Conservation (phyloP, 192 early-diverging fungal genomes). For the Podila clonocystis region DNA sequence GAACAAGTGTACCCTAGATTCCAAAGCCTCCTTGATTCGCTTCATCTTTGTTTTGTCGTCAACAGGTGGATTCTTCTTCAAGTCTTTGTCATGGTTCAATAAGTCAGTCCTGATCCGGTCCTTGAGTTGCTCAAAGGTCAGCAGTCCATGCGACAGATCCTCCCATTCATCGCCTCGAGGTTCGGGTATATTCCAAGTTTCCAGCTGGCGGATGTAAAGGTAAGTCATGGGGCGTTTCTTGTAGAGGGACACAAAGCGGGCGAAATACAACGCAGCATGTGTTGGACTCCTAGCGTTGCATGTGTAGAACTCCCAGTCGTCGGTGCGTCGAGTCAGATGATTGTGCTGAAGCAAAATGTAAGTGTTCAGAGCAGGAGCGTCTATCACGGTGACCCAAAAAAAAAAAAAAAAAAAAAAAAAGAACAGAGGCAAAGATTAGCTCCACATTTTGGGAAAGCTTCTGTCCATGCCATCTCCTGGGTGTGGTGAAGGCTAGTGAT, state of each 20-base stretch:
- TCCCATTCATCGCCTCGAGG: conserved; percentile 34
- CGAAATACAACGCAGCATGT: conserved; percentile 35
- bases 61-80: background rate
- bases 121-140: conserved; percentile 43
- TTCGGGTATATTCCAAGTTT: conserved; percentile 38
- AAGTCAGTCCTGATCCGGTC: conserved; percentile 18
- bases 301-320: conserved; percentile 36
- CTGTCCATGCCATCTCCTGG: too few relatives aligned
- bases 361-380: background rate
- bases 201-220: conserved; percentile 41
- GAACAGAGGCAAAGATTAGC: background rate
- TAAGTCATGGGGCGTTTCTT: conserved; percentile 44
- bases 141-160: conserved; percentile 19
- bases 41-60: background rate
- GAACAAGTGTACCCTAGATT: background rate
- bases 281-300: conserved; percentile 31
- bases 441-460: too few relatives aligned
- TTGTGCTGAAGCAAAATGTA: conserved; percentile 37
- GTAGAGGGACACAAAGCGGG: conserved; percentile 31
- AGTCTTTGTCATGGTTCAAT: background rate
- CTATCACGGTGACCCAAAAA: background rate
- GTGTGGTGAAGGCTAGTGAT: too few relatives aligned
- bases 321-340: conserved; percentile 20
- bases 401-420: too few relatives aligned
- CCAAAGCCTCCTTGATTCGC: background rate